Base-by-base conservation (phyloP, 345 rosid genomes). In the Sonneratia caseolaris region DNA sequence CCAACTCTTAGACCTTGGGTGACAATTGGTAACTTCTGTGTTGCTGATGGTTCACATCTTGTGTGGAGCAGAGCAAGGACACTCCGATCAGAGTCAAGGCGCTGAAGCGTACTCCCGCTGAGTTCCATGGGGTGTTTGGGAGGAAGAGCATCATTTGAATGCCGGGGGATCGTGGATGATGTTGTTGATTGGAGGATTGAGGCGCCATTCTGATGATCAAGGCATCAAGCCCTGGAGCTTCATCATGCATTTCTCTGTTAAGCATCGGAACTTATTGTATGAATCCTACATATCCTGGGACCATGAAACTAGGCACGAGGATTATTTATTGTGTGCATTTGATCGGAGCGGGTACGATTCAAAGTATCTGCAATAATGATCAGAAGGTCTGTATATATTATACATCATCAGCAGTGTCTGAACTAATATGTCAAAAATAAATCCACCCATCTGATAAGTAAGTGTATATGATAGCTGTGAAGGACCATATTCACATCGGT, bases 51-150 rank as follows among this genome's bases (percentile, higher is more conserved):
- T 62, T 13, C 27, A 32, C 66, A n/a, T 62, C 13, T 32, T 62
- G 37, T 35, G 7, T 24, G 32, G 64, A 8, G 76, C 92, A 92
- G 99, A 88, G 97, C 87, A 92, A 89, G 91, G 75, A 81, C 82
- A 95, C 82, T 64, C 97, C 98, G 0, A 36, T 95, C 48, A 84
- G 81, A 40, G 87, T 95, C 49, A 86, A 89, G 86, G 97, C 97
- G 27, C 47, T 86, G 56, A 86, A 73, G 85, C 90, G 98, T 56
- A 89, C 85, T 45, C 92, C 88, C 1, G 97, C 99, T 0, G 86
- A 75, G 9, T 92, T 92, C 19, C 79, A 84, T 73, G 88, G 91
- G 91, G 88, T 86, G 22, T 78, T 73, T 27, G 86, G 88, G 72
- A 66, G 71, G 55, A 83, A 72, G 69, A 86, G 68, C 85, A 83